These are phyloP conservation scores for Penicillium brasilianum DNA, from an alignment of 2,329 filamentous ascomycete species.

Conservation along the genomic window DNA sequence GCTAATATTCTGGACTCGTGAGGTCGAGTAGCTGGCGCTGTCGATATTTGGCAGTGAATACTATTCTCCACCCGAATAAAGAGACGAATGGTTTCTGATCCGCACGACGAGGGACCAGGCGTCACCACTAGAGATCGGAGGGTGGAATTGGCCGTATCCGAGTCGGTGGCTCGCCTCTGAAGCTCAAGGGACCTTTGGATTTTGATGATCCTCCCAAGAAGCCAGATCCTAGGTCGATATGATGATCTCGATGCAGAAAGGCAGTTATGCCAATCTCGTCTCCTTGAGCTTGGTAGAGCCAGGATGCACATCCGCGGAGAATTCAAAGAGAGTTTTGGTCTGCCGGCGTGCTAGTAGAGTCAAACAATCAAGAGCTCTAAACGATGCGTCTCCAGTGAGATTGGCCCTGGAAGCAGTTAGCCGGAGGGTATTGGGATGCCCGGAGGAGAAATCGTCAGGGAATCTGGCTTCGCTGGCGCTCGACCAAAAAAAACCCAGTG, in stretches of 20 bases:
- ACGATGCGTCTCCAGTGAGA: slow-evolving; percentile 53
- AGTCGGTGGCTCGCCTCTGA: slow-evolving; percentile 7
- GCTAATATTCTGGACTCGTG: neutral
- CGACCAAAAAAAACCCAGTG: slow-evolving; percentile 65
- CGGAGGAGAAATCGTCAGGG: slow-evolving; percentile 46
- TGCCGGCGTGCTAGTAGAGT: slow-evolving; percentile 17
- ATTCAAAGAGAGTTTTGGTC: slow-evolving; percentile 27
- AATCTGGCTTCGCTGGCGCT: slow-evolving; percentile 48
- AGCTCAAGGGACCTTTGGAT: neutral
- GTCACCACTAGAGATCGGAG: neutral
- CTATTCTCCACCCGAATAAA: slow-evolving; percentile 1
- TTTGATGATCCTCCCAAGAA: neutral
- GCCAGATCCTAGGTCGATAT: slow-evolving; percentile 26
- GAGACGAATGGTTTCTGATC: neutral
- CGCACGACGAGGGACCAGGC: neutral
- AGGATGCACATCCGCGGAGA: slow-evolving; percentile 17
- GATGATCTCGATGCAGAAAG: slow-evolving; percentile 28
- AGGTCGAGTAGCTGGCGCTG: neutral
- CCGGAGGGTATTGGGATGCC: slow-evolving; percentile 53
- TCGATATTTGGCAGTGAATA: slow-evolving; percentile 3
- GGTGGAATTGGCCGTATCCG: neutral
- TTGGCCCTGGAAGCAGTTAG: slow-evolving; percentile 58
- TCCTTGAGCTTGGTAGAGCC: slow-evolving; percentile 1
- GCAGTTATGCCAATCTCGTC: slow-evolving; percentile 26
- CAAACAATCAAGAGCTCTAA: slow-evolving; percentile 25